Evolutionary conservation across 2,329 filamentous ascomycete genomes (phyloP), one percentile per base, ranked within the genome.

Genomic region (Aotearoamyces nothofagi): DNA sequence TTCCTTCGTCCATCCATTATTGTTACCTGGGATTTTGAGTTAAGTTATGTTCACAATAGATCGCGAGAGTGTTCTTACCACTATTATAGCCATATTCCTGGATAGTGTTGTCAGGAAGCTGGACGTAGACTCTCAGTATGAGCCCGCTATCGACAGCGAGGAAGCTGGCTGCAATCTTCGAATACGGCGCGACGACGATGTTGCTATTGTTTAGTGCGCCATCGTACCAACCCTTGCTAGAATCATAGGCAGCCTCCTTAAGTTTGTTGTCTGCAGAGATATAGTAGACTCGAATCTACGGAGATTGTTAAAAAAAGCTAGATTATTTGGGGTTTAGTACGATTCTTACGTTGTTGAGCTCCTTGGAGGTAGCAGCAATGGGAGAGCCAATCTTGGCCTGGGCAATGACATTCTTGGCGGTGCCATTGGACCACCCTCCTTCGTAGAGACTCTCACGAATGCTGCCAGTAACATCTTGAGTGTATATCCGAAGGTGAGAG

Each of bases 281-380:
- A 11, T 30, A 35, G 33, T 36, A 38, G 9, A 38, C 15, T 16
- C 35, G 35, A 25, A 38, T 36, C 20, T 24, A 10, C 4, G n/a
- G 15, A 10, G n/a, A n/a, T n/a, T n/a, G n/a, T n/a, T n/a, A n/a
- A n/a, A n/a, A n/a, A n/a, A n/a, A n/a, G n/a, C n/a, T n/a, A n/a
- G n/a, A n/a, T n/a, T n/a, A n/a, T n/a, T n/a, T n/a, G n/a, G n/a
- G n/a, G n/a, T n/a, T n/a, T 16, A 9, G 14, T 10, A 26, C 25
- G 20, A 29, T 8, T 11, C 4, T 26, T 15, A 9, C 23, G 12
- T 31, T 23, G 12, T 11, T 20, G 10, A 26, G 26, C 11, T 22
- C 26, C 29, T 28, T 29, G 16, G 23, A 13, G n/a, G 33, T 36
- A n/a, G 30, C 35, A 19, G 35, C 35, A 11, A 38, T 33, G 12